Evolutionary conservation across 352 stramenopile genomes (phyloP).

Genomic region (Phytophthora pistaciae): DNA sequence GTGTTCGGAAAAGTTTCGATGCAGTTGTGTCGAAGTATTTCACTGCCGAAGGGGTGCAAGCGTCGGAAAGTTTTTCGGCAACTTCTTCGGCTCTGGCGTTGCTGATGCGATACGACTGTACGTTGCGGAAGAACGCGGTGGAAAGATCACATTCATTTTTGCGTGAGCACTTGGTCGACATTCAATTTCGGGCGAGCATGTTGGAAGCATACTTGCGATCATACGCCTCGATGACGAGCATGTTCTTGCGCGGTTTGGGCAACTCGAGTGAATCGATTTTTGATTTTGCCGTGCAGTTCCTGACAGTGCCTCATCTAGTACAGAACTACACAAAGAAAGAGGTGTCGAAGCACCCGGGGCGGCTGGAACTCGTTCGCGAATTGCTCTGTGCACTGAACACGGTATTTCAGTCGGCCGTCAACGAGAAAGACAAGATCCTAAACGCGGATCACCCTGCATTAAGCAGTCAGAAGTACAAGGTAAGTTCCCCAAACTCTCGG

Average conservation of each 20-base stretch:
- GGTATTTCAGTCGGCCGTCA: constrained; percentile 67
- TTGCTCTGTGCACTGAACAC: constrained; percentile 69
- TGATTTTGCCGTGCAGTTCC: constrained; percentile 89
- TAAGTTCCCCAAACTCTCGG: constrained; percentile 25
- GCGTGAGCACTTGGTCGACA: constrained; percentile 82
- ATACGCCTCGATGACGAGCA: constrained; percentile 78
- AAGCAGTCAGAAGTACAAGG: constrained; percentile 91
- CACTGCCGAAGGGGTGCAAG: constrained; percentile 16
- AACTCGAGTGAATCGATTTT: constrained; percentile 90
- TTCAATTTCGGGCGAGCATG: constrained; percentile 77
- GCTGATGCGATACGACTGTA: constrained; percentile 78
- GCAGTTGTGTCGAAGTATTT: constrained; percentile 61
- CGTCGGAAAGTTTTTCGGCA: background rate
- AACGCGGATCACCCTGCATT: constrained; percentile 84
- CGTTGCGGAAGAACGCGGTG: constrained; percentile 61
- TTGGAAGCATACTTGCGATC: constrained; percentile 77
- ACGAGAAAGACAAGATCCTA: constrained; percentile 45
- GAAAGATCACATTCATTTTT: constrained; percentile 72
- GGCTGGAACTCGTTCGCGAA: constrained; percentile 71
- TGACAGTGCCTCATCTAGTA: constrained; percentile 85
- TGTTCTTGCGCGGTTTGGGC: constrained; percentile 82
- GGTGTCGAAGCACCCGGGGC: constrained; percentile 51
- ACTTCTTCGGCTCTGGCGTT: constrained; percentile 55
- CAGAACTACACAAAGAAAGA: constrained; percentile 80
- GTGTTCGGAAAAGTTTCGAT: constrained; percentile 71